Conservation (phyloP, 495 filamentous ascomycete genomes). For the Echria macrotheca region DNA sequence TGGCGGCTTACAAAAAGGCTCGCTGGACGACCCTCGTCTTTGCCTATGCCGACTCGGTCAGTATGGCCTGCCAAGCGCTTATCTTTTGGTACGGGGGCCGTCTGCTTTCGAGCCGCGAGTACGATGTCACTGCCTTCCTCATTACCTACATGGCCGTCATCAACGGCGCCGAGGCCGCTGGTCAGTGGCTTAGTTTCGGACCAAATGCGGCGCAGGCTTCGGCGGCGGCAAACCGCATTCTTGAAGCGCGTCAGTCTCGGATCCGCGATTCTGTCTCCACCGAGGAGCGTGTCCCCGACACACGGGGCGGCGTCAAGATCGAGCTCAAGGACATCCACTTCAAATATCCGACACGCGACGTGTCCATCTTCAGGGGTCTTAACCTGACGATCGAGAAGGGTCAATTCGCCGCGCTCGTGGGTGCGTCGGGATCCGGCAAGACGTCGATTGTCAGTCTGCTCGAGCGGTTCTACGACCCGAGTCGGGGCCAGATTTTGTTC, state of each 20-base stretch:
- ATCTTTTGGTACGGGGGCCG: conserved; percentile 48
- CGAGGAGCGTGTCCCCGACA: conserved; percentile 27
- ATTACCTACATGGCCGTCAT: conserved; percentile 46
- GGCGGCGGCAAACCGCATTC: conserved; percentile 41
- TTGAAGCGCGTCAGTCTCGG: conserved; percentile 34
- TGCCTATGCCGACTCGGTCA: conserved; percentile 39
- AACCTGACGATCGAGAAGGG: conserved; percentile 58
- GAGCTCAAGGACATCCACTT: conserved; percentile 54
- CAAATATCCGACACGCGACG: conserved; percentile 51
- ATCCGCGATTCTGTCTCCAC: conserved; percentile 17
- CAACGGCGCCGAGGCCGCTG: conserved; percentile 41
- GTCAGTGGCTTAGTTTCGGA: conserved; percentile 43
- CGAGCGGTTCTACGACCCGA: conserved; percentile 57
- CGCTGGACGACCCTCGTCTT: conserved; percentile 40
- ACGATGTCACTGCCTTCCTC: conserved; percentile 33
- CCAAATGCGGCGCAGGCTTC: conserved; percentile 45
- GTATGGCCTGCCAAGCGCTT: conserved; percentile 41
- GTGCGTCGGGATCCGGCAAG: conserved; percentile 68
- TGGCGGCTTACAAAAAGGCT: conserved; percentile 38
- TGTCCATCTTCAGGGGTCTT: conserved; percentile 46
- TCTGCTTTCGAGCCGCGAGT: conserved; percentile 35
- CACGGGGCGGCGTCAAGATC: conserved; percentile 46
- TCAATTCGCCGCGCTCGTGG: conserved; percentile 64
- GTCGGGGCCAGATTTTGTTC: conserved; percentile 47
- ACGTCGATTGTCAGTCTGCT: conserved; percentile 61